Evolutionary conservation across 1,284 basidiomycete species (phyloP), one percentile per base, ranked within the genome.

Genomic region (Naganishia albida): DNA sequence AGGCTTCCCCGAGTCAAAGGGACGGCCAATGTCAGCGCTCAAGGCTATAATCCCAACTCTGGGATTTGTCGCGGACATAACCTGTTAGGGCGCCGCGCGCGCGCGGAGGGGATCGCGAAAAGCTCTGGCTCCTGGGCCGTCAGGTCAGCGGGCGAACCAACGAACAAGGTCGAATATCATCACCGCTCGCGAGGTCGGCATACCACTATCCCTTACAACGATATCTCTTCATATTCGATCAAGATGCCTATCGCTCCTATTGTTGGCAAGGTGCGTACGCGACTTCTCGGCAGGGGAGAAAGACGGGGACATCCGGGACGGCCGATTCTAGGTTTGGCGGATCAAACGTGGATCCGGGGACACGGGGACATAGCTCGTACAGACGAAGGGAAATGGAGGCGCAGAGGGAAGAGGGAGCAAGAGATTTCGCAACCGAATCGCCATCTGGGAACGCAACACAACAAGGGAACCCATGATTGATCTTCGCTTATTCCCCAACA

Each of bases 171-270:
- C 46, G 30, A 44, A 52, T 66, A 52, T 30, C 62, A 39, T 53
- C 34, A 43, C 40, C 40, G n/a, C 3, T 28, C 20, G n/a, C 28
- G 23, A 18, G 16, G 16, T 18, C 13, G 42, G n/a, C 42, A 43
- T 43, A 16, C 15, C 42, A 6, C 6, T 15, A 13, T 48, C 20
- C 46, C 10, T 48, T 6, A 6, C 46, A 48, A 2, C 46, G 46
- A 20, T 20, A 64, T 53, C 34, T 28, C 50, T 51, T 59, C 55
- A 44, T 26, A 20, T 46, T 60, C 63, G 39, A 65, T 46, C 52
- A 70, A 39, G 34, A 90, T 90, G 88, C 78, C 88, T 74, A 88
- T 93, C 76, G 87, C 89, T 70, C 90, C 91, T 72, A 91, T 93
- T 79, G 88, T 88, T 65, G 91, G 90, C 77, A 91, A 86, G 81